Evolutionary conservation across 805 yeast species (phyloP).

Genomic region (Komagataella populi): DNA sequence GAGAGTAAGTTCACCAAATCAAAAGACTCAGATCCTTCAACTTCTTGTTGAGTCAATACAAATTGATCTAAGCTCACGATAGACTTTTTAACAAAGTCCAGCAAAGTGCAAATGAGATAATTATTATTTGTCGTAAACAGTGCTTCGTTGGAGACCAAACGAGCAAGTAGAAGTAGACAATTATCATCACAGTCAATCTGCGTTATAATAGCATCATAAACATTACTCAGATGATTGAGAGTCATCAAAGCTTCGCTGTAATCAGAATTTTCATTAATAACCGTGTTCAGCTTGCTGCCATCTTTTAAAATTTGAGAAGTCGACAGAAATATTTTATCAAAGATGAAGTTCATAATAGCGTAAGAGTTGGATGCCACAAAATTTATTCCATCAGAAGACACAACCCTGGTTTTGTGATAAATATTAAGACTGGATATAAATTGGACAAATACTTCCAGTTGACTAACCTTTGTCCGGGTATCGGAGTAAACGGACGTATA

Average conservation of each 20-base stretch:
- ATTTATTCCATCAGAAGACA: conserved; percentile 13
- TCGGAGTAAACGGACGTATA: conserved; percentile 5
- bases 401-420: conserved; percentile 15
- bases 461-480: conserved; percentile 10
- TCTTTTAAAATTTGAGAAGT: neutral
- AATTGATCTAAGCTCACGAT: conserved; percentile 17
- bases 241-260: conserved; percentile 10
- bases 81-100: conserved; percentile 15
- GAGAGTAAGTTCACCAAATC: conserved; percentile 19
- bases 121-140: neutral
- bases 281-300: neutral
- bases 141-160: neutral
- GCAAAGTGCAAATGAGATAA: conserved; percentile 8
- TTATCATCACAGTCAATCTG: conserved; percentile 20
- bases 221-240: conserved; percentile 13
- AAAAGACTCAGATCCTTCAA: conserved; percentile 2
- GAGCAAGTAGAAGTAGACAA: conserved; percentile 13
- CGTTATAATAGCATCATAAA: conserved; percentile 14
- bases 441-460: conserved; percentile 17
- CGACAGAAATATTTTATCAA: conserved; percentile 1
- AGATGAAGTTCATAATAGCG: conserved; percentile 5
- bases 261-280: neutral
- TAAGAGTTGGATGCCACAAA: conserved; percentile 12
- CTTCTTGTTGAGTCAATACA: conserved; percentile 14
- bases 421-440: conserved; percentile 16